Evolutionary conservation across 345 rosid species (phyloP), one percentile per base, ranked within the genome.

Genomic region (Dipteronia dyeriana): DNA sequence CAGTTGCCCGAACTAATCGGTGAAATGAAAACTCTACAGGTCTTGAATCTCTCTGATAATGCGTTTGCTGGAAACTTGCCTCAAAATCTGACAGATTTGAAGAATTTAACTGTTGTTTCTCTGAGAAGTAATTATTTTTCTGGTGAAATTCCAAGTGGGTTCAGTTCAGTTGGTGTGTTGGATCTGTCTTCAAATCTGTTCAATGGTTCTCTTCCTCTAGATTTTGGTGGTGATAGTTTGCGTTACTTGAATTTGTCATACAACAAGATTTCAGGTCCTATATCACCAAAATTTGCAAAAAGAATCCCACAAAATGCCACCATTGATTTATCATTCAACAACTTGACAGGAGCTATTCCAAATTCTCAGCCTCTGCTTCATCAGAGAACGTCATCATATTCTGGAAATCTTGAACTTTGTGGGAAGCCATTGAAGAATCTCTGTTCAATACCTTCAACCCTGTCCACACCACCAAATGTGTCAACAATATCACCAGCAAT

Each of bases 111-210:
- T 0, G 89, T 88, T 57, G 65, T 91, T 81, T 94, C 98, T 67
- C 71, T 94, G 59, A 78, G 87, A 68, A 73, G 87, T 62, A 94
- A 94, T 64, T 85, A 86, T 61, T 90, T 92, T 25, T 90, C 88
- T 16, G 95, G 97, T 4, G 75, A 72, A 57, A 47, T 92, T 17
- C 97, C 94, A 3, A 49, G 81, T 34, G 92, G 92, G 59, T 91
- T 92, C 61, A 49, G 63, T 78, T 88, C 90, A 17, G 87, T 84
- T 54, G 78, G 87, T 31, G 86, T 86, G 22, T 79, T 93, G 25
- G 98, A 96, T 85, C 76, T 96, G 79, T 96, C 99, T 19, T 92
- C 97, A 5, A 95, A 95, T 82, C 88, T 91, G 68, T 85, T 95
- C 4, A 89, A 92, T 22, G 86, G 90, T 51, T 87, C 94, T 9